Conservation (phyloP, 1,284 basidiomycete species). For the Irpex rosettiformis region DNA sequence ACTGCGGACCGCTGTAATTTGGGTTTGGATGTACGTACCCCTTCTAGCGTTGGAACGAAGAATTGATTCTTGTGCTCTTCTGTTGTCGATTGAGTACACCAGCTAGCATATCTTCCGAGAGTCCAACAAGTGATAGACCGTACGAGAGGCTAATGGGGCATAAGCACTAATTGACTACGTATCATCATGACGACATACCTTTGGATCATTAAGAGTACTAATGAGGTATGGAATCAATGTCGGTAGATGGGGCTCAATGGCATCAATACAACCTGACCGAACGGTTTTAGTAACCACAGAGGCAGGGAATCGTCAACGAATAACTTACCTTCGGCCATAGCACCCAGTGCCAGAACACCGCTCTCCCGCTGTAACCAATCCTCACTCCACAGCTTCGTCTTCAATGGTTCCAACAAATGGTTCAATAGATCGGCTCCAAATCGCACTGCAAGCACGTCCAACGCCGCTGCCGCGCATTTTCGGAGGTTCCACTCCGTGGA, state of each 20-base stretch:
- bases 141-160: slow-evolving; percentile 73
- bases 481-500: slow-evolving; percentile 99
- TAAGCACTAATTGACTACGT: background rate
- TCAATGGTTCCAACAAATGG: slow-evolving; percentile 86
- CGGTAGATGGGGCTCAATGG: slow-evolving; percentile 91
- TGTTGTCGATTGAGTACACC: slow-evolving; percentile 83
- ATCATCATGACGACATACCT: slow-evolving; percentile 48
- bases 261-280: slow-evolving; percentile 85
- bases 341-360: slow-evolving; percentile 93
- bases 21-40: slow-evolving; percentile 60
- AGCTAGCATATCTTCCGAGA: slow-evolving; percentile 95
- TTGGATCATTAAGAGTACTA: slow-evolving; percentile 86
- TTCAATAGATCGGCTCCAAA: slow-evolving; percentile 87
- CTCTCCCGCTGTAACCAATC: slow-evolving; percentile 97
- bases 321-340: slow-evolving; percentile 92
- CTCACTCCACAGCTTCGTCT: slow-evolving; percentile 89
- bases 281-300: slow-evolving; percentile 8
- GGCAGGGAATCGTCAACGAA: background rate
- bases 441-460: slow-evolving; percentile 95
- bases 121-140: slow-evolving; percentile 99
- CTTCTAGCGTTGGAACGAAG: slow-evolving; percentile 98
- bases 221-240: slow-evolving; percentile 93
- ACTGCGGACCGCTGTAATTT: background rate
- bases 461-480: slow-evolving; percentile 96
- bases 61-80: slow-evolving; percentile 87